phyloP scores from a whole-genome alignment of 2,329 filamentous ascomycete genomes.

The Aspergillus ochraceus region DNA sequence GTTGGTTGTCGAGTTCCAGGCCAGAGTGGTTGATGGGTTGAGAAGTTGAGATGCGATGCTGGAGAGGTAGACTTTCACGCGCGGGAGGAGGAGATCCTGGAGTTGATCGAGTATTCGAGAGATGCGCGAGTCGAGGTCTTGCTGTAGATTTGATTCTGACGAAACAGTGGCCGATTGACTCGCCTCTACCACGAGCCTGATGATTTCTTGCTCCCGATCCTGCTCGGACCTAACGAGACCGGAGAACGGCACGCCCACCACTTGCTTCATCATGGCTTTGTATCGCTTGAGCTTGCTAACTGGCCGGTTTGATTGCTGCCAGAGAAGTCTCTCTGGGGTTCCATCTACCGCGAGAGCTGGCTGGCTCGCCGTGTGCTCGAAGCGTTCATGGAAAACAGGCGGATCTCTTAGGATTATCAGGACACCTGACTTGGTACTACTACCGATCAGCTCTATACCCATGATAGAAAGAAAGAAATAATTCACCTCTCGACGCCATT shows the following conservation, averaged over 20 bases:
- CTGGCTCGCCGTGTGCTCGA: neutral
- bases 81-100: slow-evolving; percentile 22
- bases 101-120: slow-evolving; percentile 17
- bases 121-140: neutral
- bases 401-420: slow-evolving; percentile 11
- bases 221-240: slow-evolving; percentile 27
- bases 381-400: slow-evolving; percentile 13
- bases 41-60: slow-evolving; percentile 32
- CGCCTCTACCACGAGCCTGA: slow-evolving; percentile 16
- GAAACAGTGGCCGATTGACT: neutral
- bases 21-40: slow-evolving; percentile 23
- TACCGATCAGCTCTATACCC: neutral
- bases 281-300: slow-evolving; percentile 28
- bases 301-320: slow-evolving; percentile 4
- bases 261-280: slow-evolving; percentile 44
- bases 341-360: neutral
- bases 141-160: neutral
- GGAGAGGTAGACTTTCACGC: slow-evolving; percentile 31
- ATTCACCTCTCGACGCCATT: slow-evolving; percentile 42
- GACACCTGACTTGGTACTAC: slow-evolving; percentile 16
- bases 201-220: slow-evolving; percentile 19
- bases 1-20: slow-evolving; percentile 36
- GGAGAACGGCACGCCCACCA: slow-evolving; percentile 40
- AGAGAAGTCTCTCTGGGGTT: slow-evolving; percentile 1
- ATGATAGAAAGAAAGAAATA: neutral